Evolutionary conservation across 2,329 filamentous ascomycete genomes (phyloP).

Genomic region (Coniochaeta sp.): DNA sequence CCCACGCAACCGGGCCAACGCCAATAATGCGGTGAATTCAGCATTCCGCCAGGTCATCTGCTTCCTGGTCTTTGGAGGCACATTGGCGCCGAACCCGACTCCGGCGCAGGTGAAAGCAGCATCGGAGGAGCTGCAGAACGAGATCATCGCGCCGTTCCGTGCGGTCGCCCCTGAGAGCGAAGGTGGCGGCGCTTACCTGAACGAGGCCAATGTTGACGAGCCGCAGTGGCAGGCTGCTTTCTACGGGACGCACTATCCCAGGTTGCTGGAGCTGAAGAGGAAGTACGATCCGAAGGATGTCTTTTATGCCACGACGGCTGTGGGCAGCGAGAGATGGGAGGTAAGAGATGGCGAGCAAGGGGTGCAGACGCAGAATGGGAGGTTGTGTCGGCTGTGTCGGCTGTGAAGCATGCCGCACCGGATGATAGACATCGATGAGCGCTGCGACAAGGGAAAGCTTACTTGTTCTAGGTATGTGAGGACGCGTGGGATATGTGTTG

Average conservation of each 20-base stretch:
- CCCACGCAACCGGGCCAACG: not conserved
- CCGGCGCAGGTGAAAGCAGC: not conserved
- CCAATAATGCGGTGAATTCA: conserved; percentile 6
- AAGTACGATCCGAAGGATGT: conserved; percentile 29
- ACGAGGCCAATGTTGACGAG: conserved; percentile 32
- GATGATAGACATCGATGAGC: too few species aligned
- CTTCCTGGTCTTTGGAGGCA: not conserved
- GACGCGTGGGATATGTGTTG: too few species aligned
- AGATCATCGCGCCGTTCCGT: conserved; percentile 2
- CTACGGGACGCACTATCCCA: conserved; percentile 27
- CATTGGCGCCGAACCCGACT: not conserved
- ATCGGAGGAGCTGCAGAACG: conserved; percentile 2
- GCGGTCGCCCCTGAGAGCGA: conserved; percentile 10
- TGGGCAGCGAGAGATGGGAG: conserved; percentile 34
- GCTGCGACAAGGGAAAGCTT: too few species aligned
- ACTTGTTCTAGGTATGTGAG: too few species aligned
- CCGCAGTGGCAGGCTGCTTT: conserved; percentile 25
- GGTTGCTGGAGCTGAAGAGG: conserved; percentile 28
- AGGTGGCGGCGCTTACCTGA: conserved; percentile 27
- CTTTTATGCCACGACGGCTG: conserved; percentile 31
- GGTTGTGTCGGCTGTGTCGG: conserved; percentile 26
- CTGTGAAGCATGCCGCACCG: too few species aligned
- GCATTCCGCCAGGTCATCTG: conserved; percentile 8
- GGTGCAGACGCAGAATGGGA: conserved; percentile 18
- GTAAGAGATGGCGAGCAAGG: conserved; percentile 17